A percentile compares a stretch with the other conserved stretches of the same genome.
Evolutionary conservation across 768 basidiomycete genomes (phyloP).

Genomic region (Mycena floridula): DNA sequence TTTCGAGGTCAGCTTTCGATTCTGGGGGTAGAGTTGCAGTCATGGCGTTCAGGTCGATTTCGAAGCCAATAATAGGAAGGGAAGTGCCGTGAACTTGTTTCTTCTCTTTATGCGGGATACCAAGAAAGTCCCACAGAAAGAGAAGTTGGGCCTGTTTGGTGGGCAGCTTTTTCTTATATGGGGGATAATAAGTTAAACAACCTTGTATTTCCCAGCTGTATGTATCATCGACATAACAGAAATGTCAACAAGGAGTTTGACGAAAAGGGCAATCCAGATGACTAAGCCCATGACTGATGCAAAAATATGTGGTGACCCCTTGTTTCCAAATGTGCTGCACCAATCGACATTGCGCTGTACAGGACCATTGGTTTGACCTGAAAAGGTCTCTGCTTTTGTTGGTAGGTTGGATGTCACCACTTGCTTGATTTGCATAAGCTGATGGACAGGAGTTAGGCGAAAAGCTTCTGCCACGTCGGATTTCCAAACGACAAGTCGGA

Average conservation of each 20-base stretch:
- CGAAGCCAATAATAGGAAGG: slow-evolving; percentile 20
- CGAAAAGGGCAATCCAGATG: slow-evolving; percentile 3
- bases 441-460: not conserved
- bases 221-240: slow-evolving; percentile 1
- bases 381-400: not conserved
- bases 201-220: not conserved
- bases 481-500: not conserved
- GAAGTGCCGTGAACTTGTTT: slow-evolving; percentile 14
- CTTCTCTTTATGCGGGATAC: slow-evolving; percentile 5
- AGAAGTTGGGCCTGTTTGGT: slow-evolving; percentile 3
- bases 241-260: not conserved
- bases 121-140: slow-evolving; percentile 11
- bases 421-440: not conserved
- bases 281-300: slow-evolving; percentile 1
- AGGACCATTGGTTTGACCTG: not conserved
- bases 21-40: not conserved
- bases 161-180: not conserved
- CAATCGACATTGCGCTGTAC: not conserved
- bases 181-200: not conserved
- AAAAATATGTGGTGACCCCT: not conserved
- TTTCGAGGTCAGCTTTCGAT: not conserved
- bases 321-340: not conserved
- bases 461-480: not conserved
- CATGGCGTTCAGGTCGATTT: slow-evolving; percentile 13
- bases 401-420: not conserved